These are phyloP conservation scores for Clonostachys rhizophaga DNA, from an alignment of 2,329 filamentous ascomycete species.

Conservation along the genomic window DNA sequence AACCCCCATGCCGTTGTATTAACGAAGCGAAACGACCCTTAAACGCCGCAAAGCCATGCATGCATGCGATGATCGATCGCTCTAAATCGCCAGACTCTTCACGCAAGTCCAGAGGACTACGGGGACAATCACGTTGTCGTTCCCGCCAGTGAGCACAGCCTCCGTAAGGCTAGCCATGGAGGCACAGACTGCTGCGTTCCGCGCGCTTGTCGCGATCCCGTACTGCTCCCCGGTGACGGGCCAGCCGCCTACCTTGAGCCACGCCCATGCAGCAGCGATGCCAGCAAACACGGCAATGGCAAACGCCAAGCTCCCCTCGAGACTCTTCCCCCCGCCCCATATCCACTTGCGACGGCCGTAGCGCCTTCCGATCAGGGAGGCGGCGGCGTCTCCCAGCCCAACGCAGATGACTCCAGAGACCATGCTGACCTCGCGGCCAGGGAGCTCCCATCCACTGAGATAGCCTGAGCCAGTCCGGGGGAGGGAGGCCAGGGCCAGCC, in stretches of 20 bases:
- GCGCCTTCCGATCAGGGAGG: slow-evolving; percentile 81
- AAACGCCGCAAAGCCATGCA: too few species aligned
- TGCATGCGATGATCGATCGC: too few species aligned
- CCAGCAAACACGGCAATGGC: slow-evolving; percentile 73
- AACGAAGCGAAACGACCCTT: too few species aligned
- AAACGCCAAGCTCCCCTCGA: slow-evolving; percentile 85
- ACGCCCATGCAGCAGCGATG: slow-evolving; percentile 63
- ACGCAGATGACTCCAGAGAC: slow-evolving; percentile 90
- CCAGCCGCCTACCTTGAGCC: slow-evolving; percentile 76
- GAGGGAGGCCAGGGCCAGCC: slow-evolving; percentile 75
- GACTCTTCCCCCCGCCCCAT: slow-evolving; percentile 93
- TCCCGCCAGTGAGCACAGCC: slow-evolving; percentile 91
- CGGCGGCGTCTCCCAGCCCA: slow-evolving; percentile 90
- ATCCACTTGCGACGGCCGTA: slow-evolving; percentile 89
- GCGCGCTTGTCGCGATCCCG: slow-evolving; percentile 29
- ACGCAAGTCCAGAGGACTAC: slow-evolving; percentile 91
- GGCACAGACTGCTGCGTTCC: slow-evolving; percentile 70
- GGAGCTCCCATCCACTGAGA: slow-evolving; percentile 71
- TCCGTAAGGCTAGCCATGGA: slow-evolving; percentile 85
- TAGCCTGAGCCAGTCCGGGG: slow-evolving; percentile 49
- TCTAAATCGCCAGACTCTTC: slow-evolving; percentile 62
- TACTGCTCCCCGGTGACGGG: slow-evolving; percentile 44
- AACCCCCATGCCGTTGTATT: too few species aligned
- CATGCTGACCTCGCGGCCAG: slow-evolving; percentile 77
- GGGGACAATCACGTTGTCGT: slow-evolving; percentile 97